Conservation (phyloP, 495 filamentous ascomycete species). For the Pyrenula massariospora region DNA sequence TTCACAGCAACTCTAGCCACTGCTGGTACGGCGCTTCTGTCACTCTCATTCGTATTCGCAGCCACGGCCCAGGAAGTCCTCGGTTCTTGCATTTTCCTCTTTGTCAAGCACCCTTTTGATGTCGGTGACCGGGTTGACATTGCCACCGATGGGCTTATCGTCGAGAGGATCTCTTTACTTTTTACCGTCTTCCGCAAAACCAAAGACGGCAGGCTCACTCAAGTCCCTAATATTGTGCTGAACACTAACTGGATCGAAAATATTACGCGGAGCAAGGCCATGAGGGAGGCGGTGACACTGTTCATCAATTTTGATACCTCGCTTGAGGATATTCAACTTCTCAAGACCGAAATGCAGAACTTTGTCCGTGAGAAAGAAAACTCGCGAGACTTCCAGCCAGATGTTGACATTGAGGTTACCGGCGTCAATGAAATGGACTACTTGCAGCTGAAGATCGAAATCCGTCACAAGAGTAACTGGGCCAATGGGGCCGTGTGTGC, state of each 20-base stretch:
- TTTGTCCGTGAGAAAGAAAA: slow-evolving; percentile 87
- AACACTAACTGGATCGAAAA: slow-evolving; percentile 93
- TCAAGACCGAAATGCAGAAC: slow-evolving; percentile 66
- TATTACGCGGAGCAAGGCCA: slow-evolving; percentile 75
- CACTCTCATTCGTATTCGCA: slow-evolving; percentile 87
- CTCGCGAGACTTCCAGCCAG: slow-evolving; percentile 78
- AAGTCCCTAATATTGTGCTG: slow-evolving; percentile 82
- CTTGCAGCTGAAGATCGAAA: slow-evolving; percentile 67
- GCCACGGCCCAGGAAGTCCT: slow-evolving; percentile 86
- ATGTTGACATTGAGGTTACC: slow-evolving; percentile 64
- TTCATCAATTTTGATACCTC: slow-evolving; percentile 73
- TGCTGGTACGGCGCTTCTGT: slow-evolving; percentile 88
- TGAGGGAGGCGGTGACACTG: slow-evolving; percentile 77
- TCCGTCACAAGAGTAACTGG: slow-evolving; percentile 94
- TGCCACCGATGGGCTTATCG: slow-evolving; percentile 53
- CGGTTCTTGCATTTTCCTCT: slow-evolving; percentile 93
- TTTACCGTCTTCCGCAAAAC: slow-evolving; percentile 88
- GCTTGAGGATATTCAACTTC: slow-evolving; percentile 74
- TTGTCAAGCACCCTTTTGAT: slow-evolving; percentile 92
- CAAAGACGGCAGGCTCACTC: slow-evolving; percentile 68
- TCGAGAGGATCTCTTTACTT: slow-evolving; percentile 89
- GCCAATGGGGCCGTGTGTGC: slow-evolving; percentile 77
- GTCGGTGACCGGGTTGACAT: slow-evolving; percentile 92
- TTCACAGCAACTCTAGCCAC: slow-evolving; percentile 84
- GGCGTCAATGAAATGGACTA: slow-evolving; percentile 83